Evolutionary conservation across 495 filamentous ascomycete species (phyloP), one percentile per base, ranked within the genome.

Genomic region (Talaromyces borbonicus): DNA sequence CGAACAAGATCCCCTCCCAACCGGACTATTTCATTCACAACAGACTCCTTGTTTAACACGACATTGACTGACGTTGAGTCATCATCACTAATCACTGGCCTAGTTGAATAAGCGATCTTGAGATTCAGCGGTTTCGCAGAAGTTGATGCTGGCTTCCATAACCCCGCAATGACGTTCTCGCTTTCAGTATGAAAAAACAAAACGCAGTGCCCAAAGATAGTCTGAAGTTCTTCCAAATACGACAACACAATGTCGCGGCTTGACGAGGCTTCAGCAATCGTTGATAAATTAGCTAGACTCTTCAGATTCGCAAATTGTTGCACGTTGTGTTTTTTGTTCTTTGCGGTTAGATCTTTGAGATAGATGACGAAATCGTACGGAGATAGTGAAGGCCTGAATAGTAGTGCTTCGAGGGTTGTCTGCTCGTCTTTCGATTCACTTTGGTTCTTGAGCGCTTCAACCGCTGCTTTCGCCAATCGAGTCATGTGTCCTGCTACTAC

Each of bases 341-440:
- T 48, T 60, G 53, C 95, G 94, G 66, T 94, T 93, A 67, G 78
- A 95, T 46, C 41, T 54, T 55, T 52, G 43, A 97, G 64, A 54
- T 84, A 74, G 23, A 97, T 65, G 26, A 95, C 62, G 54, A 96
- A 87, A 56, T 97, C 87, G 57, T 87, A 97, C 23, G 93, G 88
- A 8, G 64, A 63, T 11, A 84, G 67, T 0, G 79, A 71, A 2
- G 80, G 69, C 9, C 70, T 67, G 62, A 97, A 97, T 1, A 98
- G 67, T 1, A 98, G 67, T 4, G 67, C 63, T 20, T 72, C 66
- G 5, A 66, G 43, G 46, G 85, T 73, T 16, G 87, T 41, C 20
- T 19, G 24, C 5, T 25, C 23, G 15, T 41, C 23, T n/a, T 26
- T 41, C 12, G n/a, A n/a, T n/a, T 23, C 38, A n/a, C 19, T 14